phyloP scores from a whole-genome alignment of 306 rosid genomes.

The Erythrophleum fordii region DNA sequence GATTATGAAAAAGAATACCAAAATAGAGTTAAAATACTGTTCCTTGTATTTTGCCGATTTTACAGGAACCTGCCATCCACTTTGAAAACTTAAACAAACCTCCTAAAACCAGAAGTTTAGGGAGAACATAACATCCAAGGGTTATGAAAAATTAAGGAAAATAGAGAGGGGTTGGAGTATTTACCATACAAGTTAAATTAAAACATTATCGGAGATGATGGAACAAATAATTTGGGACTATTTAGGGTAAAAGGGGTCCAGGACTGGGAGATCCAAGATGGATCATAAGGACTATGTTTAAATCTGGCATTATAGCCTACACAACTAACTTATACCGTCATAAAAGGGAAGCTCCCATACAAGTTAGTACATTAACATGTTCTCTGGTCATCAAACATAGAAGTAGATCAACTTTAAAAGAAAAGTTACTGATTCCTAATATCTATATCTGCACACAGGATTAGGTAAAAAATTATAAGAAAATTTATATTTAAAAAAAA shows the following conservation, averaged over 20 bases:
- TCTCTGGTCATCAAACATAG: neutral
- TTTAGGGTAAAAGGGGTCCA: neutral
- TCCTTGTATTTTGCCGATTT: neutral
- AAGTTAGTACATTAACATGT: conserved; percentile 10
- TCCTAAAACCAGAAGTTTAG: neutral
- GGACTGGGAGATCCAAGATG: neutral
- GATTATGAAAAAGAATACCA: neutral
- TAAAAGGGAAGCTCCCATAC: neutral
- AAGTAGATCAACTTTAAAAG: neutral
- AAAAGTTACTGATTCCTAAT: neutral
- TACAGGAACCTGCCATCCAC: neutral
- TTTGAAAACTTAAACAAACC: neutral
- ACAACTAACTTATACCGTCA: neutral
- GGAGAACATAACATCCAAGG: neutral
- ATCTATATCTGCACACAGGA: neutral
- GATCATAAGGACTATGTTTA: neutral
- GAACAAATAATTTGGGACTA: neutral
- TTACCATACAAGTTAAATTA: neutral
- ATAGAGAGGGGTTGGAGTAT: neutral
- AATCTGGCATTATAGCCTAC: neutral
- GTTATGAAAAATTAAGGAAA: neutral
- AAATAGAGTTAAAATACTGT: neutral
- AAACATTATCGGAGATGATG: neutral
- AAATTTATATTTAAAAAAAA: neutral
- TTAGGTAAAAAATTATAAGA: neutral